Evolutionary conservation across 2,329 filamentous ascomycete genomes (phyloP).

Genomic region (Cladosporium sphaerospermum): DNA sequence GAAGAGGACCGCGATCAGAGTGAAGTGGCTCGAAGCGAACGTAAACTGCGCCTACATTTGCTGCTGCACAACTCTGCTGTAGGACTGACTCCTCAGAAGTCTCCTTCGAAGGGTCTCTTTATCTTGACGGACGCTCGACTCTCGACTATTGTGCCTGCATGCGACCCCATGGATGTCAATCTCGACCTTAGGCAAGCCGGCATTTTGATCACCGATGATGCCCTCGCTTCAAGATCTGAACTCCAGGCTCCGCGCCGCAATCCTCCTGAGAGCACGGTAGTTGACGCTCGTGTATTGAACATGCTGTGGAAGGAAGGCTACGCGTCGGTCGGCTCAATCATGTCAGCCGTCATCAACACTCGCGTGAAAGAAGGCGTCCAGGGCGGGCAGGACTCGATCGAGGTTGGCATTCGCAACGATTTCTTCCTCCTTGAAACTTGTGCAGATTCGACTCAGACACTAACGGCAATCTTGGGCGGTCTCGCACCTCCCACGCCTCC

Average conservation of each 20-base stretch:
- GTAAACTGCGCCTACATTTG: conserved; percentile 60
- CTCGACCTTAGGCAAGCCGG: conserved; percentile 74
- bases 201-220: conserved; percentile 75
- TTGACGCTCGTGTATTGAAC: conserved; percentile 30
- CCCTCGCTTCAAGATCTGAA: conserved; percentile 39
- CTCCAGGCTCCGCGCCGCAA: neutral
- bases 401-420: conserved; percentile 78
- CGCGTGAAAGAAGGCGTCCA: conserved; percentile 52
- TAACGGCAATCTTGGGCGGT: conserved; percentile 72
- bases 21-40: conserved; percentile 14
- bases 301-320: conserved; percentile 61
- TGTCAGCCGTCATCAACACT: conserved; percentile 65
- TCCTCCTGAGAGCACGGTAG: conserved; percentile 16
- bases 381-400: conserved; percentile 60
- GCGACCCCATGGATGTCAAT: conserved; percentile 56
- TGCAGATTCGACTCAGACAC: conserved; percentile 91
- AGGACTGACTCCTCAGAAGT: conserved; percentile 73
- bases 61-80: conserved; percentile 73
- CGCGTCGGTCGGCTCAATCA: conserved; percentile 81
- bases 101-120: conserved; percentile 69
- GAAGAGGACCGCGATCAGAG: neutral
- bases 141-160: conserved; percentile 59
- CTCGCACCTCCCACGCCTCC: conserved; percentile 78
- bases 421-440: conserved; percentile 89
- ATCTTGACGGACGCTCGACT: conserved; percentile 73